Percentiles rank a stretch among this genome's conserved stretches.
These are phyloP conservation scores for Stagonosporopsis vannaccii DNA, from an alignment of 2,329 filamentous ascomycete genomes.

Conservation along the genomic window DNA sequence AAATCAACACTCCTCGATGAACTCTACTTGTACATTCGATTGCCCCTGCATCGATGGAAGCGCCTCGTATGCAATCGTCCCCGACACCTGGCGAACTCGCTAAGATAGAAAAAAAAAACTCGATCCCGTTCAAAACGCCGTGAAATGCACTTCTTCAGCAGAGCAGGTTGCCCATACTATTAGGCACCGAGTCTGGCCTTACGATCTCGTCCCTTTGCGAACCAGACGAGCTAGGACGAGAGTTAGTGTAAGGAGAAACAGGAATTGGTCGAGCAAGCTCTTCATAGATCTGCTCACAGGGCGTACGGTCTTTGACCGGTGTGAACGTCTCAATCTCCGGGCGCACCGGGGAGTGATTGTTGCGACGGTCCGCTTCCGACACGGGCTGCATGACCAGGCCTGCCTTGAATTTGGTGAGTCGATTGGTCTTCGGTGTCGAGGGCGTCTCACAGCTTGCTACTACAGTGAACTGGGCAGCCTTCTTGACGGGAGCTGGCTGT, in stretches of 20 bases:
- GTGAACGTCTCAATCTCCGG: constrained; percentile 42
- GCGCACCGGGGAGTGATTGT: constrained; percentile 41
- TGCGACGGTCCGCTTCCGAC: constrained; percentile 39
- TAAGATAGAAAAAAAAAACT: not conserved
- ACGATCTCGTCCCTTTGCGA: constrained; percentile 36
- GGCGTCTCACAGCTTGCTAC: constrained; percentile 24
- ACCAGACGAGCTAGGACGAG: constrained; percentile 37
- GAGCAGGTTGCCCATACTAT: constrained; percentile 31
- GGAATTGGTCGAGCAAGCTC: constrained; percentile 23
- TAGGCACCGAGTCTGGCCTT: constrained; percentile 33
- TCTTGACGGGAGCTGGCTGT: constrained; percentile 21
- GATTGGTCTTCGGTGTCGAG: constrained; percentile 25
- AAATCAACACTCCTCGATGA: constrained; percentile 23
- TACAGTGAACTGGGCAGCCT: constrained; percentile 21
- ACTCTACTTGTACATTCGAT: constrained; percentile 26
- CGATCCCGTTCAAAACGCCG: constrained; percentile 26
- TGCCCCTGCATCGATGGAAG: constrained; percentile 13
- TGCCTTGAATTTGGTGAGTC: constrained; percentile 36
- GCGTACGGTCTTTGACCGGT: constrained; percentile 37
- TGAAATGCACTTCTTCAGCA: constrained; percentile 32
- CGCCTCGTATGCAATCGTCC: constrained; percentile 30
- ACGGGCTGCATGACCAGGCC: constrained; percentile 36
- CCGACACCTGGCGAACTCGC: constrained; percentile 2
- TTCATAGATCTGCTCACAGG: constrained; percentile 37
- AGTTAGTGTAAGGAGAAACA: constrained; percentile 26